phyloP scores from a whole-genome alignment of 2,329 filamentous ascomycete genomes.

The Xylaria multiplex region DNA sequence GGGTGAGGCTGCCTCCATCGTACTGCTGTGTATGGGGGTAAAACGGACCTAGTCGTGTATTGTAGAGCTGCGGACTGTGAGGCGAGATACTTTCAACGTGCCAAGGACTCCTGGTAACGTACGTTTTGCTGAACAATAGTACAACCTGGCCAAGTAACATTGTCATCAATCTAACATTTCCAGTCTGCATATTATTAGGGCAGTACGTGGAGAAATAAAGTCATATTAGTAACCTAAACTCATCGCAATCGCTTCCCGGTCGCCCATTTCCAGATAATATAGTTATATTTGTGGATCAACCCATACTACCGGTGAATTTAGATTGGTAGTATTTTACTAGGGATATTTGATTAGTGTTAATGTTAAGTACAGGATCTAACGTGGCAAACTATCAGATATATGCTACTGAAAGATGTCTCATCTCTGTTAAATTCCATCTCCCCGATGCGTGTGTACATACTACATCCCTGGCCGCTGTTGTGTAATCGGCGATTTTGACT shows the following conservation, averaged over 20 bases:
- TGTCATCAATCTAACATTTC: neutral
- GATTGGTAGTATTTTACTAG: neutral
- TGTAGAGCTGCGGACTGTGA: no score
- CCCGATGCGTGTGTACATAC: neutral
- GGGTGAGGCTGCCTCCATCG: constrained; percentile 11
- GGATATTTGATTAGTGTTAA: neutral
- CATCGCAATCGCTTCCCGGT: neutral
- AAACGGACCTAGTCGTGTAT: no score
- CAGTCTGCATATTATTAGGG: neutral
- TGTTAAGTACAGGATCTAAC: neutral
- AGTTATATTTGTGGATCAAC: neutral
- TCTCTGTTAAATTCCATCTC: neutral
- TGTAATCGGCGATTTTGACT: constrained; percentile 25
- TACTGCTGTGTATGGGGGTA: no score
- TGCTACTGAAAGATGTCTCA: constrained; percentile 3
- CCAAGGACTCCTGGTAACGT: no score
- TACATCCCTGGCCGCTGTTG: constrained; percentile 1
- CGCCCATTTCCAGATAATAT: neutral
- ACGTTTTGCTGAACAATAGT: no score
- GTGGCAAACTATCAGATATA: neutral
- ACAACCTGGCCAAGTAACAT: neutral
- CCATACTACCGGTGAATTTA: neutral
- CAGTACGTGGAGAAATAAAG: neutral
- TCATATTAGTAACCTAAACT: neutral
- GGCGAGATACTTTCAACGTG: no score